phyloP scores from a whole-genome alignment of 371 early-diverging fungal species.

The Rhizopus microsporus region DNA sequence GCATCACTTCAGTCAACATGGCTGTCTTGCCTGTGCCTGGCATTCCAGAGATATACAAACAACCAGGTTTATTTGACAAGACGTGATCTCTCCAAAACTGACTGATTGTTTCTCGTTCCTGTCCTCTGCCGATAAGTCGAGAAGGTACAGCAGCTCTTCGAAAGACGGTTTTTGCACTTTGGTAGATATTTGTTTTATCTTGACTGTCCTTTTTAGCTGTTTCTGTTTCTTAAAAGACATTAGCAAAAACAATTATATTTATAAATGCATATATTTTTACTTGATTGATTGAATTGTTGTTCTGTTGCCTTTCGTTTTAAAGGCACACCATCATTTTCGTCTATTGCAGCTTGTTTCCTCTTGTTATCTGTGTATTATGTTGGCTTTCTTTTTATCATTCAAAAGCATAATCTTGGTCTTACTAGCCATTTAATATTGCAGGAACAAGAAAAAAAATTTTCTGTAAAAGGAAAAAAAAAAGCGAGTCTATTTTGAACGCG shows the following conservation, averaged over 20 bases:
- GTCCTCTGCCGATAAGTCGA: constrained; percentile 72
- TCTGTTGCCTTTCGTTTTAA: constrained; percentile 18
- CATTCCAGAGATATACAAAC: constrained; percentile 88
- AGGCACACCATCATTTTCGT: too few relatives aligned
- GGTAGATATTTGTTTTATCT: constrained; percentile 12
- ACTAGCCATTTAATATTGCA: neutral
- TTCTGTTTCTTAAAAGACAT: constrained; percentile 2
- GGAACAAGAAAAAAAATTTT: neutral
- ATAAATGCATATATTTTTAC: neutral
- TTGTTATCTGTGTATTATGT: constrained; percentile 2
- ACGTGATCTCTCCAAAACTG: constrained; percentile 57
- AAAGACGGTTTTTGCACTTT: constrained; percentile 57
- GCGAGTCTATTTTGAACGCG: too few relatives aligned
- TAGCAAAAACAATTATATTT: neutral
- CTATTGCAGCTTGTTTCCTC: neutral
- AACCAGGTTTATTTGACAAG: constrained; percentile 46
- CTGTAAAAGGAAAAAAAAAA: too few relatives aligned
- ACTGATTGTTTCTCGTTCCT: constrained; percentile 63
- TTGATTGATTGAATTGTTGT: constrained; percentile 16
- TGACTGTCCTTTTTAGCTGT: neutral
- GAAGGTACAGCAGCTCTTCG: constrained; percentile 64
- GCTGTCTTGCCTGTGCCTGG: constrained; percentile 98
- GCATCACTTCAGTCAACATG: constrained; percentile 67
- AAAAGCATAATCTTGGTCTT: too few relatives aligned
- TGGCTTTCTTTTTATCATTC: too few relatives aligned